Evolutionary conservation across 2,329 filamentous ascomycete species (phyloP).

Genomic region (Epichloe elymi): DNA sequence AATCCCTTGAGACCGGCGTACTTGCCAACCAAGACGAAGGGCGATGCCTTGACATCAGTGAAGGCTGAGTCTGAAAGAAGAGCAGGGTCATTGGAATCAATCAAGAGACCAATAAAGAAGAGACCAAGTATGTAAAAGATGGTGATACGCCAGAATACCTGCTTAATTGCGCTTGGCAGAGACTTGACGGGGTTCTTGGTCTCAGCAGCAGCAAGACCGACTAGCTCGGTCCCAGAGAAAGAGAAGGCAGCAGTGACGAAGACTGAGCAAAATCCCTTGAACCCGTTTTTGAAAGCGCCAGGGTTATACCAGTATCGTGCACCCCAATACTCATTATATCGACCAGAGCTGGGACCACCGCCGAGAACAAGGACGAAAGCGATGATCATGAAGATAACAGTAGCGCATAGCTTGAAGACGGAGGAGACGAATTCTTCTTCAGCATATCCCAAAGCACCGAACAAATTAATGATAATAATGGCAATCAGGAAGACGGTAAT

Average conservation of each 20-base stretch:
- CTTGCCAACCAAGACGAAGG: constrained; percentile 45
- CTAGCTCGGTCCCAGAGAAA: constrained; percentile 60
- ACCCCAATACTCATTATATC: constrained; percentile 34
- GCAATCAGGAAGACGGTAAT: constrained; percentile 36
- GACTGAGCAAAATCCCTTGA: constrained; percentile 59
- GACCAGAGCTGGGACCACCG: constrained; percentile 39
- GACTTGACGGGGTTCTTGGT: constrained; percentile 56
- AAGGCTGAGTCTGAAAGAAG: constrained; percentile 35
- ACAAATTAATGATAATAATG: constrained; percentile 35
- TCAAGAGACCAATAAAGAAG: constrained; percentile 36
- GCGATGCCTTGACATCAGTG: constrained; percentile 26
- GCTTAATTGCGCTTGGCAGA: constrained; percentile 72
- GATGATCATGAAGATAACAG: constrained; percentile 45
- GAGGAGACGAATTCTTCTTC: constrained; percentile 42
- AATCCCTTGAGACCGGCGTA: constrained; percentile 38
- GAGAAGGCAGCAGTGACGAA: constrained; percentile 64
- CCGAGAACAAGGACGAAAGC: constrained; percentile 46
- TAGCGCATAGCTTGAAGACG: constrained; percentile 39
- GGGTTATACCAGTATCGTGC: constrained; percentile 36
- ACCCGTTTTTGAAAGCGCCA: constrained; percentile 54
- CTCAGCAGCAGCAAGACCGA: constrained; percentile 32
- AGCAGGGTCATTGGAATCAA: constrained; percentile 30
- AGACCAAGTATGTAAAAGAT: constrained; percentile 42
- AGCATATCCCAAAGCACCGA: constrained; percentile 35
- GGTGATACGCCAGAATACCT: constrained; percentile 50